Base-by-base conservation (phyloP, 768 basidiomycete species). In the Rhizopogon roseolus region DNA sequence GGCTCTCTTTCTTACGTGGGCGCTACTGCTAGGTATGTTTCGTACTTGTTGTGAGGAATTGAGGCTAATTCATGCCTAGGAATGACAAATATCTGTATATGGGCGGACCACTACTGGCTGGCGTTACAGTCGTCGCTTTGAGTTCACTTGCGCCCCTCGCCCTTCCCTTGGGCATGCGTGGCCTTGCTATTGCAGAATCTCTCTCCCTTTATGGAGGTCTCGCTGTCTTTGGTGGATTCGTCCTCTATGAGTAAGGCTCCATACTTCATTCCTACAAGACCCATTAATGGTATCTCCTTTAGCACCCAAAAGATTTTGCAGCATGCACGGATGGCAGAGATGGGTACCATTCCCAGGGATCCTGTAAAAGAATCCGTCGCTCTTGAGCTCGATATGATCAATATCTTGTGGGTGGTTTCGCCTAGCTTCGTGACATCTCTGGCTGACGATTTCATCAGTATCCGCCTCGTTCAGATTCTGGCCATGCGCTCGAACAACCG, bases 131-230 rank as follows among this genome's bases (percentile, higher is more conserved):
- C 17, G 89, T 95, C 17, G 90, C 92, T 22, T 78, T 93, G 29
- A 84, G 86, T 63, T 86, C 86, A n/a, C 72, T 96, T 41, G 93
- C 93, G 9, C 93, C 93, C 0, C 86, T 95, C 84, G 81, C 86
- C 17, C 81, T 94, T n/a, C 90, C 92, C 11, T 80, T 91, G 58
- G 89, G 90, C 51, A 69, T 91, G 55, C 85, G 91, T 42, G 78
- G 82, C 27, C 79, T 95, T 37, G 88, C 88, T 5, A 67, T 91
- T 44, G 76, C 85, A 5, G 92, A 96, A 70, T 71, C 83, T 2
- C 80, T 95, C 53, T 86, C 85, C 16, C 77, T 94, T 3, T 95
- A 96, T 60, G 93, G 93, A 43, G 93, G 93, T 48, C 77, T 94
- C 29, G 93, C 90, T 13, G 86, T 95, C 1, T 95, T 96, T 63